Conservation (phyloP, 768 basidiomycete species). For the Lactarius vividus region DNA sequence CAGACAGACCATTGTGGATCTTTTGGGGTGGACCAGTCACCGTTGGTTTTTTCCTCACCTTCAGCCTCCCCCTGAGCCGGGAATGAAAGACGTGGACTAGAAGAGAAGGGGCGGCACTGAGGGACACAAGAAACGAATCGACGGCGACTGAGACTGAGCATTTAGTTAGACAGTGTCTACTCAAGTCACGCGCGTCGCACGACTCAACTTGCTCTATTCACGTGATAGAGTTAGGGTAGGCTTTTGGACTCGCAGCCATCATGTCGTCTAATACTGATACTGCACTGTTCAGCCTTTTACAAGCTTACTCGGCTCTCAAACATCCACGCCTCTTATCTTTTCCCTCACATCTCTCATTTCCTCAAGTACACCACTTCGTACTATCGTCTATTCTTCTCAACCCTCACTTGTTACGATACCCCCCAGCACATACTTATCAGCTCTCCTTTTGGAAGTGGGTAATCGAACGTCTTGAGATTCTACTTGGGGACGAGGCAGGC, state of each 20-base stretch:
- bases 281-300: slow-evolving; percentile 48
- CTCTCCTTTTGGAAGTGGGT: slow-evolving; percentile 72
- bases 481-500: slow-evolving; percentile 48
- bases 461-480: slow-evolving; percentile 51
- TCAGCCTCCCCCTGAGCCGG: neutral
- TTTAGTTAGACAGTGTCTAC: neutral
- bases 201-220: neutral
- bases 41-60: slow-evolving; percentile 20
- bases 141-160: slow-evolving; percentile 17
- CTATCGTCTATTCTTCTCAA: slow-evolving; percentile 50
- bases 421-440: slow-evolving; percentile 65
- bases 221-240: slow-evolving; percentile 22
- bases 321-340: slow-evolving; percentile 43
- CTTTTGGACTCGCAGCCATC: neutral
- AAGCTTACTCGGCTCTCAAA: slow-evolving; percentile 51
- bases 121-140: neutral
- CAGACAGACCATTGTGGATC: slow-evolving; percentile 15
- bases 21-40: slow-evolving; percentile 19
- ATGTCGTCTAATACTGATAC: slow-evolving; percentile 9
- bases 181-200: neutral
- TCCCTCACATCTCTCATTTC: slow-evolving; percentile 40
- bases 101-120: neutral
- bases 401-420: slow-evolving; percentile 52
- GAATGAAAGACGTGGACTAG: neutral
- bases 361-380: slow-evolving; percentile 52